phyloP scores from a whole-genome alignment of 108 stramenopile species.

The Nitzschia sp. region DNA sequence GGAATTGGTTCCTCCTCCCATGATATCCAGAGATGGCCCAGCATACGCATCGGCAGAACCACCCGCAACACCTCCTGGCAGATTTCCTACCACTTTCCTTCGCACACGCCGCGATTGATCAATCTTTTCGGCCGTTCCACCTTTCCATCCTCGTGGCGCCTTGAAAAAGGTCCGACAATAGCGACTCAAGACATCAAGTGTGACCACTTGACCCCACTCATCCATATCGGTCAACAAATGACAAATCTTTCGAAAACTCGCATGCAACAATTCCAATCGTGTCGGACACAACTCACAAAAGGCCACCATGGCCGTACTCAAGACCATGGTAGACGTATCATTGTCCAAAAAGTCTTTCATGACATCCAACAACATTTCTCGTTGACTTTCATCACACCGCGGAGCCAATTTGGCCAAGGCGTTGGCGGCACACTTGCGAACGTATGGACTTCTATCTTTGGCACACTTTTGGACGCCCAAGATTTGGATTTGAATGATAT shows the following conservation, averaged over 20 bases:
- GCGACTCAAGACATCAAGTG: constrained; percentile 77
- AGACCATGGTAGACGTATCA: constrained; percentile 93
- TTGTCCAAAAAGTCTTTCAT: constrained; percentile 59
- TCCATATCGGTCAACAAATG: constrained; percentile 97
- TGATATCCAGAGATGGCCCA: not conserved
- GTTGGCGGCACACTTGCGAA: constrained; percentile 96
- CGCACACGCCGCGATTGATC: constrained; percentile 75
- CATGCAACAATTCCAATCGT: constrained; percentile 88
- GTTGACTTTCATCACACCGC: constrained; percentile 61
- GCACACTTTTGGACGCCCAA: constrained; percentile 94
- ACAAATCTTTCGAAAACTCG: constrained; percentile 92
- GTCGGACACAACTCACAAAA: constrained; percentile 93
- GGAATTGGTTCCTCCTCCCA: not conserved
- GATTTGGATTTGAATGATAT: constrained; percentile 98
- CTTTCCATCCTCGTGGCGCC: constrained; percentile 54
- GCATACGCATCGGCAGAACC: not conserved
- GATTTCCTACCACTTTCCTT: constrained; percentile 35
- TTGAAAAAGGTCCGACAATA: constrained; percentile 92
- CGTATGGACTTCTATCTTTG: constrained; percentile 91
- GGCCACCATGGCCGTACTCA: constrained; percentile 88
- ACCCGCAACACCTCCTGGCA: not conserved
- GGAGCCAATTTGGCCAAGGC: constrained; percentile 89
- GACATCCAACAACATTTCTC: constrained; percentile 56
- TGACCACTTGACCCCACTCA: constrained; percentile 97
- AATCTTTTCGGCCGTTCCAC: constrained; percentile 76